Base-by-base conservation (phyloP, 345 rosid species). In the Camelina sativa region DNA sequence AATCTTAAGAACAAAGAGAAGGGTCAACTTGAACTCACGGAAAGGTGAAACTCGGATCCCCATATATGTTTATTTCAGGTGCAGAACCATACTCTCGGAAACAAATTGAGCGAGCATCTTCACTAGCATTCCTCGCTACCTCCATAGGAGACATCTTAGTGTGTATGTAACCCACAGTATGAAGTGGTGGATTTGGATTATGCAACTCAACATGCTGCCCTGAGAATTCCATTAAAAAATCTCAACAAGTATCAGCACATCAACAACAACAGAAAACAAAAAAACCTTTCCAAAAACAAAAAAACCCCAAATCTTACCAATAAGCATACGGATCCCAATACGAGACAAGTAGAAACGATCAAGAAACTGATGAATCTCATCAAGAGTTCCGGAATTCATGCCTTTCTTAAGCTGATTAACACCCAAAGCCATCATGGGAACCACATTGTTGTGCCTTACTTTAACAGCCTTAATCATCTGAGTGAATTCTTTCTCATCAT, bases 151-250 rank as follows among this genome's bases (percentile, higher is more conserved):
- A 96, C 98, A 90, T 92, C 82, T 87, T 90, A 34, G 98, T 90
- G 79, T 96, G 84, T 80, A 96, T 96, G 80, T 83, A 92, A 41
- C 99, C 99, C 51, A 96, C 85, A 11, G 83, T 80, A 73, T 89
- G 85, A 60, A 87, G 97, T 69, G 88, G 88, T 4, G 99, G 96
- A 23, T 89, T 87, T 44, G 94, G 94, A 80, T 92, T 92, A 82
- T 96, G 99, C 85, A 96, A 79, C 83, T 96, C 97, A 74, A 96
- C 99, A 57, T 96, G 99, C 87, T 96, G 98, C 85, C 97, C 99
- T 92, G 94, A 69, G 57, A 65, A 80, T 79, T 64, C 74, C 71
- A 74, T 28, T 28, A 25, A 6, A 46, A 0, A 59, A 13, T 1
- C 20, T 16, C 56, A 62, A 55, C 12, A 44, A 28, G 50, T 23